A percentile compares a stretch with the other conserved stretches of the same genome.
Conservation (phyloP, 1,139 yeast genomes). For the Kurtzmaniella natalensis region DNA sequence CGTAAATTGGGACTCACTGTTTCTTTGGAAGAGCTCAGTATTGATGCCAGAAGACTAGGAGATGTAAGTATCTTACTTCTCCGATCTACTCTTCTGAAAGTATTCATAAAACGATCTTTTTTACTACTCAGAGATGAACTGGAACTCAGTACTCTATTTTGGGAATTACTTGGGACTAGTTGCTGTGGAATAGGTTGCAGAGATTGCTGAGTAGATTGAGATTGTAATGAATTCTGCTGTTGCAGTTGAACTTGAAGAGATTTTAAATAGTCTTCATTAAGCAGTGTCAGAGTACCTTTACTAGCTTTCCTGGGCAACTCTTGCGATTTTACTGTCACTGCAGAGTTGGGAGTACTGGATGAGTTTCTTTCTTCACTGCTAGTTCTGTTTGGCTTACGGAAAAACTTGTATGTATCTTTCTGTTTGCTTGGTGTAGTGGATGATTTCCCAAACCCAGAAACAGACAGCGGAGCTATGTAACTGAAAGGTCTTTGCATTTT, state of each 20-base stretch:
- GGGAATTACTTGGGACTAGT: background rate
- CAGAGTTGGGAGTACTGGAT: slow-evolving; percentile 6
- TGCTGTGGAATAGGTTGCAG: slow-evolving; percentile 1
- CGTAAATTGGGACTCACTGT: background rate
- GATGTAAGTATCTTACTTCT: background rate
- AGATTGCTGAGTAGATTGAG: slow-evolving; percentile 2
- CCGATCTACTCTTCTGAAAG: slow-evolving; percentile 25
- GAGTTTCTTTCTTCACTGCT: slow-evolving; percentile 34
- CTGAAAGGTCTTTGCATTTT: slow-evolving; percentile 49
- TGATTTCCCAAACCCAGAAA: slow-evolving; percentile 9
- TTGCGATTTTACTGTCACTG: slow-evolving; percentile 3
- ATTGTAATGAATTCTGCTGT: slow-evolving; percentile 9
- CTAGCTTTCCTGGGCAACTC: slow-evolving; percentile 5
- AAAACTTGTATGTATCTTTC: slow-evolving; percentile 44
- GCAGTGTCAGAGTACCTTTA: slow-evolving; percentile 1
- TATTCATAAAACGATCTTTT: slow-evolving; percentile 38
- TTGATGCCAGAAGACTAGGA: background rate
- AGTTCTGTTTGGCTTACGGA: slow-evolving; percentile 55
- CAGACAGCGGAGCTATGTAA: slow-evolving; percentile 40
- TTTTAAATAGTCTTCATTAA: background rate
- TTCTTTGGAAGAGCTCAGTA: background rate
- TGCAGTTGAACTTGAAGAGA: background rate
- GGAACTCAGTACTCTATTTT: no score
- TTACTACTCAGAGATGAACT: slow-evolving; percentile 6
- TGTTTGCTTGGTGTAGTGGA: slow-evolving; percentile 5